A percentile compares a stretch with the other conserved stretches of the same genome.
These are phyloP conservation scores for Penicillium sp. DNA, from an alignment of 2,329 filamentous ascomycete species.

Conservation along the genomic window DNA sequence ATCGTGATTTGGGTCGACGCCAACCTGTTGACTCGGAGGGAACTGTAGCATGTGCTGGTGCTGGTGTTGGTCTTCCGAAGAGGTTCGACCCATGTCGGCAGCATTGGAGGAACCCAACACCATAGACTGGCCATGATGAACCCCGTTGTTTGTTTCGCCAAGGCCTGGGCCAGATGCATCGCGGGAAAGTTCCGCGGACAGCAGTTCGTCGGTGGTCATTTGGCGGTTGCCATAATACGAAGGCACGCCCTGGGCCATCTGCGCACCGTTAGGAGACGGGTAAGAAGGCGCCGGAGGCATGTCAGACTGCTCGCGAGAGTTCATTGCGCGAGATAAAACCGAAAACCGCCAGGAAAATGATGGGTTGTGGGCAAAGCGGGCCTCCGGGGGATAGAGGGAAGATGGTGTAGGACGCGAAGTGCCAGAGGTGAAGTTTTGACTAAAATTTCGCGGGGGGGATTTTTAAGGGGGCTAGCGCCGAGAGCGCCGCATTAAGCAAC, in stretches of 20 bases:
- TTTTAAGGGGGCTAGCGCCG: conserved; percentile 39
- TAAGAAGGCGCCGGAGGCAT: conserved; percentile 48
- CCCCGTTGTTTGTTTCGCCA: conserved; percentile 40
- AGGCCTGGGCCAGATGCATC: conserved; percentile 48
- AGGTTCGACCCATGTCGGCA: conserved; percentile 40
- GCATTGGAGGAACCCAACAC: conserved; percentile 41
- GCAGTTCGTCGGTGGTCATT: conserved; percentile 49
- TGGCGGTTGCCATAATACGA: conserved; percentile 47
- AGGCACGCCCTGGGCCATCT: conserved; percentile 46
- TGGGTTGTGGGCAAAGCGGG: conserved; percentile 32
- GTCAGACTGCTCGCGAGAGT: conserved; percentile 45
- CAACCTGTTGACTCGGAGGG: conserved; percentile 45
- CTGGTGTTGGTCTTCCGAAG: conserved; percentile 41
- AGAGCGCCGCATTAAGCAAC: conserved; percentile 33
- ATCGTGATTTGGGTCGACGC: conserved; percentile 48
- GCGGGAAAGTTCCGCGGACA: conserved; percentile 50
- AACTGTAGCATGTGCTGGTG: conserved; percentile 46
- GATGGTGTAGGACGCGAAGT: conserved; percentile 28
- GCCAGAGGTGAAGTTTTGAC: conserved; percentile 36
- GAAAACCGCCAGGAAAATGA: conserved; percentile 14
- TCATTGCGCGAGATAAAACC: conserved; percentile 32
- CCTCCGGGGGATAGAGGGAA: conserved; percentile 34
- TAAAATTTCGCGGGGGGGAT: conserved; percentile 38
- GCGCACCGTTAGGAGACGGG: conserved; percentile 45
- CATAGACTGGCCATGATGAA: conserved; percentile 45